These are phyloP conservation scores for Fraxinus excelsior DNA, from an alignment of 257 asterid species.

Conservation along the genomic window DNA sequence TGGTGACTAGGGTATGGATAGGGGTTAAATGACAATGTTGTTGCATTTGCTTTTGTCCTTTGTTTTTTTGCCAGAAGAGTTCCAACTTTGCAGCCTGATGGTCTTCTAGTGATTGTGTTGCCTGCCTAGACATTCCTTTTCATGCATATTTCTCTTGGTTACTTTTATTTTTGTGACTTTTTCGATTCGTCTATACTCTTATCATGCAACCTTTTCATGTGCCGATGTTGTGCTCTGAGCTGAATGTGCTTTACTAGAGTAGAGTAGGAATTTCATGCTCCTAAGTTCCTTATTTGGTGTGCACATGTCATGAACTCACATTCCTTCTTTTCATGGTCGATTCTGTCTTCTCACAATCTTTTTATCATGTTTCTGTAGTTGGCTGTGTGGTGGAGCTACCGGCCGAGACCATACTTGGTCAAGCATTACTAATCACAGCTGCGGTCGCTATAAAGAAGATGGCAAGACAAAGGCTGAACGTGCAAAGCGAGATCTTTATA, in stretches of 20 bases:
- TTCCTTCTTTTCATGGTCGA: background rate
- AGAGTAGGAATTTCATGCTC: background rate
- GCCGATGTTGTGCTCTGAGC: background rate
- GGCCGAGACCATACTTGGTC: slow-evolving; percentile 88
- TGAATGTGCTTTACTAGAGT: background rate
- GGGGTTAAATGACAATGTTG: background rate
- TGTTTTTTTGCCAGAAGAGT: background rate
- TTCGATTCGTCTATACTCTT: background rate
- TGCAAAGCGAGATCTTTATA: slow-evolving; percentile 77
- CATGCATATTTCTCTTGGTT: background rate
- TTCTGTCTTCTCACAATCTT: slow-evolving; percentile 10
- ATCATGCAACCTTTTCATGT: background rate
- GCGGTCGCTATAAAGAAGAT: slow-evolving; percentile 92
- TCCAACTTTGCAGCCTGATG: background rate
- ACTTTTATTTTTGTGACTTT: background rate
- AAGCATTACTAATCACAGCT: slow-evolving; percentile 69
- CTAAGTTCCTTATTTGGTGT: background rate
- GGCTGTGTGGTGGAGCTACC: slow-evolving; percentile 93
- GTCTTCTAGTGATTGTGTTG: background rate
- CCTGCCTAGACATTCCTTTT: background rate
- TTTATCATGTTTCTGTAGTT: slow-evolving; percentile 45
- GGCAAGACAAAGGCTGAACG: slow-evolving; percentile 56
- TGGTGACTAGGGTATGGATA: background rate
- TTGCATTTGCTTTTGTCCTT: too few relatives aligned
- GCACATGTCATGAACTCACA: background rate